Base-by-base conservation (phyloP, 176 grass and related monocot genomes). In the Pharus latifolius region DNA sequence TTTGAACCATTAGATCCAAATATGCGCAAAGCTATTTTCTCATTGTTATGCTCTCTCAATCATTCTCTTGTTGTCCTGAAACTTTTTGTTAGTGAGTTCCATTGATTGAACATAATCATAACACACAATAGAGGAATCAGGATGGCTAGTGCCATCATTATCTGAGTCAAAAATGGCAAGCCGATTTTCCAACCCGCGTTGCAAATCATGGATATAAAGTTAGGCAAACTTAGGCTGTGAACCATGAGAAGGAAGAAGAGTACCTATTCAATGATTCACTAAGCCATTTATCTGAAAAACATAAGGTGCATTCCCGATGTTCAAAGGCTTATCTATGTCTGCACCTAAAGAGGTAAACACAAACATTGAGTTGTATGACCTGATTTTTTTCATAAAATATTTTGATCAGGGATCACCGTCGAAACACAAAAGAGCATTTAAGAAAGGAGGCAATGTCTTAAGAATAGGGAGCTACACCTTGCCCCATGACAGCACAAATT, bases 321-420 rank as follows among this genome's bases (percentile, higher is more conserved):
- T 77, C 3, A 65, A 19, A 2, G 29, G 23, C 4, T 14, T 47
- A 27, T 65, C 59, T 13, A 65, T 26, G 24, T 52, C 28, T 54
- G 26, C 30, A 15, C 59, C 73, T 23, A 77, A 10, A 16, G 73
- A 77, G 3, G 73, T 52, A 7, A 76, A 65, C 12, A 14, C 56
- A 41, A 65, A 77, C 58, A 41, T 77, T 2, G 10, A 45, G 18
- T 74, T 74, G 5, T 74, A 74, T 33, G 44, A 44, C 4, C 54
- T 10, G 2, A 74, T 60, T 2, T 29, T 7, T 16, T 25, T 52
- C 0, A 20, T 11, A 28, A 75, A 44, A 54, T 4, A 17, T 3
- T n/a, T 38, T 29, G 6, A 3, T 65, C 24, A 16, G 1, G 1
- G 12, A 3, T 17, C 17, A 65, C 5, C 4, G 20, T 18, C 7